Evolutionary conservation across 805 yeast genomes (phyloP), one percentile per base, ranked within the genome.

Genomic region (Starmerella roubikii): DNA sequence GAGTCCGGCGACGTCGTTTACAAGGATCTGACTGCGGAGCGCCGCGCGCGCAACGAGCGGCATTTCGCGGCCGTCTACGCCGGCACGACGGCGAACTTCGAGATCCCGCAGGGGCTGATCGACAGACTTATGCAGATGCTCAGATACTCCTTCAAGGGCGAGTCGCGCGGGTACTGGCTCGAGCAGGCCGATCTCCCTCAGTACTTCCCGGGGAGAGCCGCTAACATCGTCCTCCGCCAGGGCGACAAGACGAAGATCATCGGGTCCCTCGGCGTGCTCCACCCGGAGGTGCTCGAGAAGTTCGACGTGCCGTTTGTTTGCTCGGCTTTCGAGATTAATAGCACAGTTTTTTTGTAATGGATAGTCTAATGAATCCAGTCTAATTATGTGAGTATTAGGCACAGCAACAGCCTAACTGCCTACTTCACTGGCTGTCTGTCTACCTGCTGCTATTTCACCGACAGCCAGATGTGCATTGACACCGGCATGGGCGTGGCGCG

Each of bases 191-290:
- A 51, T 26, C 40, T 45, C 23, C 69, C 75, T 35, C 79, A 86
- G 44, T 88, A 70, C 64, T 91, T 91, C 80, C 94, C 95, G 29
- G 98, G 97, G 30, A 79, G 98, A 67, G 96, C 95, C 46, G 98
- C 98, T 37, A 77, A 73, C 55, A 70, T 91, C 47, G 72, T 69
- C 63, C 81, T 76, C 64, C 63, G 68, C 41, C 69, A 64, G 42
- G 39, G 30, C 23, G 28, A 21, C 29, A 38, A 29, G 21, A 53
- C 53, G 21, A 39, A 43, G 32, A 37, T 40, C 26, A 54, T 54
- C 10, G 99, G 99, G 49, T 65, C 75, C 34, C 67, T 91, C 50
- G 99, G 99, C 61, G 95, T 85, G 42, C 68, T 91, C 53, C 99
- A 91, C 60, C 99, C 99, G 26, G 84, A 78, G 56, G 98, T 91